Conservation (phyloP, 2,329 filamentous ascomycete species). For the Fusarium hainanense region DNA sequence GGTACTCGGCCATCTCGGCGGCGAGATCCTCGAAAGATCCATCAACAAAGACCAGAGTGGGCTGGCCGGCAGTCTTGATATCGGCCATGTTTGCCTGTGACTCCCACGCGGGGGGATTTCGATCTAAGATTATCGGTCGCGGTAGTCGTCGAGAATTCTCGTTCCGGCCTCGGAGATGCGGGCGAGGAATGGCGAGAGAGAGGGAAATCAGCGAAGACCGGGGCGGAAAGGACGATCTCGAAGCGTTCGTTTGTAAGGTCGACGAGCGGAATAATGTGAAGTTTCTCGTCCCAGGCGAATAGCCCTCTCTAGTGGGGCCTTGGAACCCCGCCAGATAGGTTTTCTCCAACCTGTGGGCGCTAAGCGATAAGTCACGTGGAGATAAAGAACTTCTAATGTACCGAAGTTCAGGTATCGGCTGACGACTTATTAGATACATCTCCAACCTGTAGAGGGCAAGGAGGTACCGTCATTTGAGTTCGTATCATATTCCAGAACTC, state of each 20-base stretch:
- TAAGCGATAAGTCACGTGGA: constrained; percentile 55
- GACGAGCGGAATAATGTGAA: constrained; percentile 48
- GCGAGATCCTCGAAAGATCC: constrained; percentile 93
- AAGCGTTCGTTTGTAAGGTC: constrained; percentile 45
- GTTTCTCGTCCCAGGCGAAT: constrained; percentile 50
- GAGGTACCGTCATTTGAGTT: not conserved
- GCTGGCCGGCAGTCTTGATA: constrained; percentile 59
- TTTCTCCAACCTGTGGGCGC: constrained; percentile 54
- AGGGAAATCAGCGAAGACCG: constrained; percentile 21
- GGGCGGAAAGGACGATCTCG: constrained; percentile 41
- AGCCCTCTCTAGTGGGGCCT: constrained; percentile 55
- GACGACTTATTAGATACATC: not conserved
- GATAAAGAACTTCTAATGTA: constrained; percentile 10
- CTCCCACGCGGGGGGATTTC: constrained; percentile 33
- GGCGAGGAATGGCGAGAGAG: constrained; percentile 13
- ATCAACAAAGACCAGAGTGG: constrained; percentile 81
- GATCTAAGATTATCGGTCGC: constrained; percentile 36
- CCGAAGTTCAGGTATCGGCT: not conserved
- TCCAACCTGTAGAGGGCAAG: no score
- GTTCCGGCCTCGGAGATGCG: constrained; percentile 35
- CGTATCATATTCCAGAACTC: not conserved
- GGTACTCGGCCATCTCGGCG: constrained; percentile 93
- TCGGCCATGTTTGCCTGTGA: constrained; percentile 43
- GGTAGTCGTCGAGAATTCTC: constrained; percentile 25
- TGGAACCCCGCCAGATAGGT: constrained; percentile 51